These are phyloP conservation scores for Mucor mucedo DNA, from an alignment of 371 early-diverging fungal species.

Conservation along the genomic window DNA sequence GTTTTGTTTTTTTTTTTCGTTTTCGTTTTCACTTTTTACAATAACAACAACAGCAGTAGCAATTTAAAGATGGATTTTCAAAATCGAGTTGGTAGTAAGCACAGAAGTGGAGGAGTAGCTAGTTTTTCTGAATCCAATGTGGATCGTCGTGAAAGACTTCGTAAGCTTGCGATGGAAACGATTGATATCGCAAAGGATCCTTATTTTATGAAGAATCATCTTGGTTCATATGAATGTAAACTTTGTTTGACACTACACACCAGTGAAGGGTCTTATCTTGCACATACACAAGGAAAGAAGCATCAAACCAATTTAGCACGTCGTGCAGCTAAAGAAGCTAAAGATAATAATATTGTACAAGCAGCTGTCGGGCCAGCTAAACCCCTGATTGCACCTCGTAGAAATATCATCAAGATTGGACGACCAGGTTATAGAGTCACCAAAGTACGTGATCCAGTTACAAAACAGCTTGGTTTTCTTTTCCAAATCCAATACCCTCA, in stretches of 20 bases:
- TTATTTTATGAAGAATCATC: constrained; percentile 97
- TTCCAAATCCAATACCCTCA: constrained; percentile 96
- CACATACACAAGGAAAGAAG: constrained; percentile 98
- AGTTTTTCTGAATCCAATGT: constrained; percentile 87
- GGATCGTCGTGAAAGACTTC: constrained; percentile 93
- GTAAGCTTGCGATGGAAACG: constrained; percentile 94
- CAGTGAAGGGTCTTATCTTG: constrained; percentile 96
- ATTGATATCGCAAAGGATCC: constrained; percentile 98
- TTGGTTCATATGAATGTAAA: constrained; percentile 98
- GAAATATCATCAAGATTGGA: constrained; percentile 91
- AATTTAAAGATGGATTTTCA: constrained; percentile 67
- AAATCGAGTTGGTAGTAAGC: constrained; percentile 92
- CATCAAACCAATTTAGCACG: constrained; percentile 96
- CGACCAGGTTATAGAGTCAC: constrained; percentile 98
- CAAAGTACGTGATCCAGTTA: constrained; percentile 89
- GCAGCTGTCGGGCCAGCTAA: constrained; percentile 59
- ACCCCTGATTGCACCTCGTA: constrained; percentile 48
- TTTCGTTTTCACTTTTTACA: no score
- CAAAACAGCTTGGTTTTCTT: constrained; percentile 88
- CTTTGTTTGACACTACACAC: constrained; percentile 93
- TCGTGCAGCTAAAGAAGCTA: constrained; percentile 91
- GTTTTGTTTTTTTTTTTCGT: no score
- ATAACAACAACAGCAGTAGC: no score
- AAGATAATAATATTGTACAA: constrained; percentile 65
- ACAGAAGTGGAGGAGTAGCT: constrained; percentile 90